Evolutionary conservation across 192 early-diverging fungal species (phyloP).

Genomic region (Phlyctochytrium planicorne): DNA sequence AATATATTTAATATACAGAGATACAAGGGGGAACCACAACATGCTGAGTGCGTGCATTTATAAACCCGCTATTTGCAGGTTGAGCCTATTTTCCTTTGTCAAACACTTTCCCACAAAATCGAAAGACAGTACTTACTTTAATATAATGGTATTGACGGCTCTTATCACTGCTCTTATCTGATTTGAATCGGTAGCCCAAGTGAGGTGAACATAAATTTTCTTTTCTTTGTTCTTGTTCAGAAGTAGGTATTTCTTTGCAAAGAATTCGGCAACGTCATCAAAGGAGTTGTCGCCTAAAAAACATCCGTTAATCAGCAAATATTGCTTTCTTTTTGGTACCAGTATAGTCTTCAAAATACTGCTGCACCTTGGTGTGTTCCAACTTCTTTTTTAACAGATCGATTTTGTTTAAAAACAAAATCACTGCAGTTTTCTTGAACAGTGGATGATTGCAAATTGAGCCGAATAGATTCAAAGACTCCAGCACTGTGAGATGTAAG

Average conservation of each 20-base stretch:
- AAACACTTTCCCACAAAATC: too few relatives aligned
- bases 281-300: conserved; percentile 44
- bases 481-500: conserved; percentile 86
- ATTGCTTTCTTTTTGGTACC: conserved; percentile 22
- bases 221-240: conserved; percentile 52
- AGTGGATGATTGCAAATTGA: conserved; percentile 97
- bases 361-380: conserved; percentile 72
- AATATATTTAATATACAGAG: too few relatives aligned
- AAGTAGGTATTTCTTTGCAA: conserved; percentile 45
- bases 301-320: background rate
- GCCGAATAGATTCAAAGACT: conserved; percentile 94
- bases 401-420: conserved; percentile 98
- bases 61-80: too few relatives aligned
- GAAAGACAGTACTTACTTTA: conserved; percentile 4
- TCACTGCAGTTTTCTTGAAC: conserved; percentile 98
- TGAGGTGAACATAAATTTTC: conserved; percentile 62
- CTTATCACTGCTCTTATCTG: conserved; percentile 62
- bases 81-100: too few relatives aligned
- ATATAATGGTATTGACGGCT: conserved; percentile 57
- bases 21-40: too few relatives aligned
- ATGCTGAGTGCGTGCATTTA: too few relatives aligned
- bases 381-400: conserved; percentile 94
- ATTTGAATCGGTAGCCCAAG: conserved; percentile 61
- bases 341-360: conserved; percentile 88
- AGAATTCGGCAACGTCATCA: conserved; percentile 49